Percentiles rank a stretch among this genome's conserved stretches.
Evolutionary conservation across 352 stramenopile genomes (phyloP).

Genomic region (Globisporangium abappressorium): DNA sequence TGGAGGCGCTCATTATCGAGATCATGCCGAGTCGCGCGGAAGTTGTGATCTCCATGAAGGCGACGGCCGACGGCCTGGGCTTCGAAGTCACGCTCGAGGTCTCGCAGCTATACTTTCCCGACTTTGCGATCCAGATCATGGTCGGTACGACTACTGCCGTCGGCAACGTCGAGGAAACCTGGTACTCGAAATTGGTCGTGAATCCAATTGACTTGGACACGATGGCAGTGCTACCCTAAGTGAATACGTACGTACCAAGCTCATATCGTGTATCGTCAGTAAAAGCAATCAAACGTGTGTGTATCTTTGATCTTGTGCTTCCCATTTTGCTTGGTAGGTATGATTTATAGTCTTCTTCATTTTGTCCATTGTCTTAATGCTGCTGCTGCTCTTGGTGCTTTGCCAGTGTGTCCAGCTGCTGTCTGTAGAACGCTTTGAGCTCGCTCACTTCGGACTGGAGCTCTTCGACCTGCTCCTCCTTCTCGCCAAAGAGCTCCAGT

Average conservation of each 20-base stretch:
- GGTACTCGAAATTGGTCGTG: constrained; percentile 1
- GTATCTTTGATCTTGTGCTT: neutral
- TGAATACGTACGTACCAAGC: too few species aligned
- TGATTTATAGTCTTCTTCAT: constrained; percentile 10
- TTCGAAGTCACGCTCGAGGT: constrained; percentile 11
- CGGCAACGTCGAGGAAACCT: neutral
- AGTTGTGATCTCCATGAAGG: neutral
- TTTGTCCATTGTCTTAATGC: constrained; percentile 20
- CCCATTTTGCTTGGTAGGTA: neutral
- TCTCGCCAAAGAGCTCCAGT: constrained; percentile 82
- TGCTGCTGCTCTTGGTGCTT: constrained; percentile 45
- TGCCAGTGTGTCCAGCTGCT: constrained; percentile 70
- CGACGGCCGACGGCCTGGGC: neutral
- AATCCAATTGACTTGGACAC: constrained; percentile 1
- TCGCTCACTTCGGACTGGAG: constrained; percentile 71
- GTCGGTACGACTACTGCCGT: neutral
- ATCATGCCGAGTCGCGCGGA: constrained; percentile 14
- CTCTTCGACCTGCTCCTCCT: constrained; percentile 85
- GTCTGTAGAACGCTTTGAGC: constrained; percentile 77
- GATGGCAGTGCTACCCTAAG: neutral
- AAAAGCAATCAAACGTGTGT: neutral
- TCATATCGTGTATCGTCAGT: too few species aligned
- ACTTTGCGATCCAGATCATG: constrained; percentile 4
- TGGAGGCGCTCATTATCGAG: constrained; percentile 7
- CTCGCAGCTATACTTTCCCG: constrained; percentile 13